Evolutionary conservation across 495 filamentous ascomycete genomes (phyloP).

Genomic region (Hypoxylon crocopeplum): DNA sequence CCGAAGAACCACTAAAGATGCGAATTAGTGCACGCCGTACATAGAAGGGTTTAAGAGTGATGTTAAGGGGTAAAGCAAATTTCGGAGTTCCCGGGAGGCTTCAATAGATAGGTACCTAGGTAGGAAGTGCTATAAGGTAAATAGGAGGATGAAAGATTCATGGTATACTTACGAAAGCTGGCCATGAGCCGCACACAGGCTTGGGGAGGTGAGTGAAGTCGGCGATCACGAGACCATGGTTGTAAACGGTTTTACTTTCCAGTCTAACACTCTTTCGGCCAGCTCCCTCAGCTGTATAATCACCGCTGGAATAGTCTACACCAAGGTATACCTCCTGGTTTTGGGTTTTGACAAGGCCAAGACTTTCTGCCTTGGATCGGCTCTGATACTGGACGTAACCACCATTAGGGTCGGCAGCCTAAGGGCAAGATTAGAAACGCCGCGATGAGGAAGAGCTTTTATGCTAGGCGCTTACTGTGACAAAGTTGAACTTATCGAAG

Average conservation of each 20-base stretch:
- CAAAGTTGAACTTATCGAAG: slow-evolving; percentile 61
- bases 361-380: slow-evolving; percentile 54
- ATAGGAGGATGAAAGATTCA: not conserved
- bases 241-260: slow-evolving; percentile 69
- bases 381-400: slow-evolving; percentile 71
- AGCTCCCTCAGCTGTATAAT: slow-evolving; percentile 18
- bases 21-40: slow-evolving; percentile 5
- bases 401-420: slow-evolving; percentile 64
- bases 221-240: slow-evolving; percentile 71
- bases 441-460: not conserved
- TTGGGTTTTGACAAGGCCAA: slow-evolving; percentile 61
- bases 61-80: too few relatives aligned
- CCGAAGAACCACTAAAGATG: slow-evolving; percentile 72
- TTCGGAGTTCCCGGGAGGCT: too few relatives aligned
- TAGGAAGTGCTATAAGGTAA: too few relatives aligned
- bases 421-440: slow-evolving; percentile 12
- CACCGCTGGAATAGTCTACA: slow-evolving; percentile 46
- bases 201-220: slow-evolving; percentile 76
- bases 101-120: too few relatives aligned
- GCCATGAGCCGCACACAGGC: slow-evolving; percentile 66
- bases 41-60: not conserved
- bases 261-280: slow-evolving; percentile 74
- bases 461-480: slow-evolving; percentile 40
- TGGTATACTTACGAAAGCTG: slow-evolving; percentile 48
- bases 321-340: slow-evolving; percentile 56